These are phyloP conservation scores for Sclerotinia minor DNA, from an alignment of 2,329 filamentous ascomycete genomes.

Conservation along the genomic window DNA sequence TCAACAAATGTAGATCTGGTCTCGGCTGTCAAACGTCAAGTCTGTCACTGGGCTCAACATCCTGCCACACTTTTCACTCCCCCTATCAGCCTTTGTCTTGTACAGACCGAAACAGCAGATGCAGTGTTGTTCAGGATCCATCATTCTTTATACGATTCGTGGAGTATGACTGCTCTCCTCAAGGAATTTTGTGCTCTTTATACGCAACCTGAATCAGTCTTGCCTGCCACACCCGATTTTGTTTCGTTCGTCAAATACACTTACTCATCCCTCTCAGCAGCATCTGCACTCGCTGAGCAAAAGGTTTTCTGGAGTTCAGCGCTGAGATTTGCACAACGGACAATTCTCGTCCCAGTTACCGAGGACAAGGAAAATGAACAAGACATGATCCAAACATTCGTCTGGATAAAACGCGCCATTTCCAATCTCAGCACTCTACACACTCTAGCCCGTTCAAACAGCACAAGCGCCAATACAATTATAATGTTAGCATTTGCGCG, in stretches of 20 bases:
- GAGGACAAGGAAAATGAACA: not conserved
- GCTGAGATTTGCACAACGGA: not conserved
- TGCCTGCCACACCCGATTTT: not conserved
- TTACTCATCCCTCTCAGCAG: not conserved
- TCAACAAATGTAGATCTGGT: not conserved
- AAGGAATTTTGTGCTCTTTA: not conserved
- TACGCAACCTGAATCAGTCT: not conserved
- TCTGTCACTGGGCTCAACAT: not conserved
- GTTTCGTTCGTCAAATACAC: not conserved
- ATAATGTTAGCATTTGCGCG: slow-evolving; percentile 8
- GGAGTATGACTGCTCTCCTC: slow-evolving; percentile 14
- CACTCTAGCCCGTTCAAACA: not conserved
- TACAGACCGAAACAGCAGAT: slow-evolving; percentile 2
- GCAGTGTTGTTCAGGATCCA: not conserved
- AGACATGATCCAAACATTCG: slow-evolving; percentile 2
- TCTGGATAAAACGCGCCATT: not conserved
- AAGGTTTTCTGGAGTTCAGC: not conserved
- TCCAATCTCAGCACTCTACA: not conserved
- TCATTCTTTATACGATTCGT: slow-evolving; percentile 15
- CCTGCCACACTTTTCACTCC: slow-evolving; percentile 13
- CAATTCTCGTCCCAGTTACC: not conserved
- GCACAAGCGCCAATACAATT: slow-evolving; percentile 8
- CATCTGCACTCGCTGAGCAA: not conserved
- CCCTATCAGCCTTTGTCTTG: slow-evolving; percentile 8
- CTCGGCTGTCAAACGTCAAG: not conserved